Conservation (phyloP, 1,284 basidiomycete genomes). For the Pascua guehoae region DNA sequence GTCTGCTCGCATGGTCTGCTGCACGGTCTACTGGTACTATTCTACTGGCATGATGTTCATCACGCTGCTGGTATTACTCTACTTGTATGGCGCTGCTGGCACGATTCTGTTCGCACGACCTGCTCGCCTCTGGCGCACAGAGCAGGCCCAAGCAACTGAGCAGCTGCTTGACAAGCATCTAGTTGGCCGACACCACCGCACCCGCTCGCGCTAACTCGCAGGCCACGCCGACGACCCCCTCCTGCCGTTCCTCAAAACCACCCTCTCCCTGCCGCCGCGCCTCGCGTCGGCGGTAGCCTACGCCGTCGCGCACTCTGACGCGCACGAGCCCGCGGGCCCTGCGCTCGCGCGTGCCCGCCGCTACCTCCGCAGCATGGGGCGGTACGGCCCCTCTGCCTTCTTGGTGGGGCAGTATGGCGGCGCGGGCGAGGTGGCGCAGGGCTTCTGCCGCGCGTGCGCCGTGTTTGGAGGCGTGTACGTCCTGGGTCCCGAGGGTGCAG, state of each 20-base stretch:
- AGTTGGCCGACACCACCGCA: too few relatives aligned
- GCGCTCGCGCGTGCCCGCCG: constrained; percentile 64
- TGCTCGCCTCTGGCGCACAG: too few relatives aligned
- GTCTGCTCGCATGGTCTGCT: too few relatives aligned
- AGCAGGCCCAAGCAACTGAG: too few relatives aligned
- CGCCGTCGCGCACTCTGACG: constrained; percentile 64
- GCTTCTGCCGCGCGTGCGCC: constrained; percentile 80
- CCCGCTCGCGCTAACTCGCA: constrained; percentile 16
- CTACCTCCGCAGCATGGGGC: constrained; percentile 74
- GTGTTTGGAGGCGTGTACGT: constrained; percentile 82
- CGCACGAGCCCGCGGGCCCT: constrained; percentile 61
- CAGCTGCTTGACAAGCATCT: too few relatives aligned
- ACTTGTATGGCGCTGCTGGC: too few relatives aligned
- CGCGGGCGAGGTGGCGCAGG: constrained; percentile 84
- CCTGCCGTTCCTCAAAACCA: constrained; percentile 58
- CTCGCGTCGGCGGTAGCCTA: constrained; percentile 63
- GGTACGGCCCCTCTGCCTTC: constrained; percentile 87
- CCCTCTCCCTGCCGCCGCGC: constrained; percentile 62
- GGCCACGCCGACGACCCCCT: constrained; percentile 61
- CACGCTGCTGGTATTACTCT: too few relatives aligned
- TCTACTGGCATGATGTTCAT: too few relatives aligned
- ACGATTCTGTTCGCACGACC: too few relatives aligned
- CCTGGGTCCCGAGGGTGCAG: constrained; percentile 53
- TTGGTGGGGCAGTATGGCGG: constrained; percentile 93
- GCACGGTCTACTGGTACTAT: too few relatives aligned